Percentiles rank a stretch among this genome's conserved stretches.
Conservation (phyloP, 148 eudicot genomes). For the Mesembryanthemum crystallinum region DNA sequence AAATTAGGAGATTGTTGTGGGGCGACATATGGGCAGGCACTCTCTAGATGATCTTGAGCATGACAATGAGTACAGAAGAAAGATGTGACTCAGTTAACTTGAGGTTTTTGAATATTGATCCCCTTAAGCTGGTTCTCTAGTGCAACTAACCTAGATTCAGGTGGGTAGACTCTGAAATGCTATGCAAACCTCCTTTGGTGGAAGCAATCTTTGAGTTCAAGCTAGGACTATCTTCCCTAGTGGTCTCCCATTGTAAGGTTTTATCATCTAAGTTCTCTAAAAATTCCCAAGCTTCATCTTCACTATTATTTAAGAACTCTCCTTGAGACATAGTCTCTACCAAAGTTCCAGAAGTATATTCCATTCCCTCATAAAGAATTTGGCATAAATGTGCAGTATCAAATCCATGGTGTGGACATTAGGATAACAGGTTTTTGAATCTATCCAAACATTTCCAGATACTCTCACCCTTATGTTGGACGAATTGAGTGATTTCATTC, state of each 20-base stretch:
- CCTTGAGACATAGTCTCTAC: neutral
- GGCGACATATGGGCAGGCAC: too few species aligned
- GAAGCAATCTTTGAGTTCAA: too few species aligned
- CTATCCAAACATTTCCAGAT: neutral
- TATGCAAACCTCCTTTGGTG: too few species aligned
- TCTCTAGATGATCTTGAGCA: too few species aligned
- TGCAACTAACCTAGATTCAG: too few species aligned
- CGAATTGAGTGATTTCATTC: neutral
- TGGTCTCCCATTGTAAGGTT: neutral
- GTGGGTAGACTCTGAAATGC: too few species aligned
- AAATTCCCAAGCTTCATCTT: neutral
- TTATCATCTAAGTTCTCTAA: neutral
- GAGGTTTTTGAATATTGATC: too few species aligned
- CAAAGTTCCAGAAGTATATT: neutral
- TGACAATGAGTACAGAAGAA: too few species aligned
- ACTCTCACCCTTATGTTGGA: neutral
- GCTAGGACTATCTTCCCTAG: neutral
- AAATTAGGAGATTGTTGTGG: too few species aligned
- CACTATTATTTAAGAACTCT: too few species aligned
- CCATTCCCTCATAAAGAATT: neutral
- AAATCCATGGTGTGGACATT: neutral
- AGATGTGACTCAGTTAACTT: too few species aligned
- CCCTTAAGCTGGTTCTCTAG: too few species aligned
- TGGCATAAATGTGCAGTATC: neutral
- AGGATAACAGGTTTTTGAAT: neutral